A percentile compares a stretch with the other conserved stretches of the same genome.
Evolutionary conservation across 164 flowering plant genomes (phyloP).

Genomic region (Akebia trifoliata): DNA sequence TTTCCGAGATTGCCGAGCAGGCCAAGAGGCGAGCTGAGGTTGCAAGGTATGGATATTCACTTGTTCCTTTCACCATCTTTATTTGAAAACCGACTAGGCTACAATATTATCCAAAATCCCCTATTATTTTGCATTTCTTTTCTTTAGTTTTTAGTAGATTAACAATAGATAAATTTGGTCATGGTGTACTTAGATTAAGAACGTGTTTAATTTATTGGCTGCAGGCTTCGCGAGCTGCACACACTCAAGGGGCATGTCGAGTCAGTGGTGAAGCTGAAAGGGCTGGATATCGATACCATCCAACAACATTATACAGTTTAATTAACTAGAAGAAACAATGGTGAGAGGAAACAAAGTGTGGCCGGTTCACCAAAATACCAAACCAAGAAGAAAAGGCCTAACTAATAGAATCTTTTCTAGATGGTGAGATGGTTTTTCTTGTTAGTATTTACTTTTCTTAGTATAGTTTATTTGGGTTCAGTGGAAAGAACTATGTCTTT

Average conservation of each 20-base stretch:
- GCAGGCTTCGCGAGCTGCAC: constrained; percentile 66
- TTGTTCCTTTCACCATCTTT: too few species aligned
- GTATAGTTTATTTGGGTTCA: constrained; percentile 9
- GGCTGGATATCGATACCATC: constrained; percentile 64
- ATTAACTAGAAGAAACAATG: neutral
- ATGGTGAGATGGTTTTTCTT: constrained; percentile 18
- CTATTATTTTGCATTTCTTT: too few species aligned
- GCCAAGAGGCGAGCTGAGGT: constrained; percentile 95
- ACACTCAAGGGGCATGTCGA: constrained; percentile 80
- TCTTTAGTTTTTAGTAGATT: too few species aligned
- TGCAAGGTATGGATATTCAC: constrained; percentile 86
- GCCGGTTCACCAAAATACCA: neutral
- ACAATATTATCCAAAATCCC: too few species aligned
- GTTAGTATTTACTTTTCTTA: too few species aligned
- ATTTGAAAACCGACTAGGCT: too few species aligned
- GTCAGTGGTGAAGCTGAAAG: constrained; percentile 73
- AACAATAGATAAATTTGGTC: too few species aligned
- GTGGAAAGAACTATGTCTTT: neutral
- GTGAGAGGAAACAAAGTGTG: neutral
- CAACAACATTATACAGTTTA: constrained; percentile 75
- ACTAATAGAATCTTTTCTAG: constrained; percentile 12
- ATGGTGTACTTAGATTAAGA: too few species aligned
- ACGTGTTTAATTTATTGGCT: neutral
- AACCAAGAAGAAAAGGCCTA: constrained; percentile 3
- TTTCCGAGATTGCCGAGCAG: constrained; percentile 97